phyloP scores from a whole-genome alignment of 305 asterid genomes.

The Ajuga reptans region DNA sequence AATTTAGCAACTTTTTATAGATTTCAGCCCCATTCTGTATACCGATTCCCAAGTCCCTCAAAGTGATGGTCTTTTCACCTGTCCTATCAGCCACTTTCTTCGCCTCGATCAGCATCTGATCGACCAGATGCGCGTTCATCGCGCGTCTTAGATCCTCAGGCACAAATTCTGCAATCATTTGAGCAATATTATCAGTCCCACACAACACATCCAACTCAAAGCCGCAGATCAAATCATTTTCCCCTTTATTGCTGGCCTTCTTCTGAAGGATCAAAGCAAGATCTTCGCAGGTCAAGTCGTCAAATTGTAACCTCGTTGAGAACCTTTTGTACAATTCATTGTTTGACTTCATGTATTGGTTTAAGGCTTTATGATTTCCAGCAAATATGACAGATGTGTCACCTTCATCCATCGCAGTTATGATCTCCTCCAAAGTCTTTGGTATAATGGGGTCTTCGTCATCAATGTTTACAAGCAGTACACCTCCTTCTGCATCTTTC shows the following conservation, averaged over 20 bases:
- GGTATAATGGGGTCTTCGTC: conserved; percentile 33
- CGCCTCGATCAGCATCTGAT: conserved; percentile 47
- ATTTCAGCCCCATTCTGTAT: conserved; percentile 30
- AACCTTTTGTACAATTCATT: conserved; percentile 33
- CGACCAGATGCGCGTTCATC: conserved; percentile 43
- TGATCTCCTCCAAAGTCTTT: conserved; percentile 24
- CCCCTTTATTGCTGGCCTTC: conserved; percentile 29
- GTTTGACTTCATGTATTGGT: conserved; percentile 34
- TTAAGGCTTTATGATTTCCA: conserved; percentile 30
- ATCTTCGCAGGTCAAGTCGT: conserved; percentile 40
- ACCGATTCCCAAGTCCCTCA: conserved; percentile 30
- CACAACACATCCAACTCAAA: conserved; percentile 38
- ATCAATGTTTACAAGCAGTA: conserved; percentile 39
- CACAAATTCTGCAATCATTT: conserved; percentile 22
- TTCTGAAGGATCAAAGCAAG: conserved; percentile 34
- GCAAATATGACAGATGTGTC: conserved; percentile 32
- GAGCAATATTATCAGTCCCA: conserved; percentile 17
- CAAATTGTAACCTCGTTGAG: conserved; percentile 33
- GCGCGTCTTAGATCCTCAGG: conserved; percentile 23
- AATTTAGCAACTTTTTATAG: conserved; percentile 30
- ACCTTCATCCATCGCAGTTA: conserved; percentile 32
- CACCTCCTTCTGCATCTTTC: conserved; percentile 37
- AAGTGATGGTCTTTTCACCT: conserved; percentile 30
- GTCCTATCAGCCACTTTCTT: conserved; percentile 22
- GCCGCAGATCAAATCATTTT: conserved; percentile 23